phyloP scores from a whole-genome alignment of 1,284 basidiomycete genomes.

The Puccinia sorghi region DNA sequence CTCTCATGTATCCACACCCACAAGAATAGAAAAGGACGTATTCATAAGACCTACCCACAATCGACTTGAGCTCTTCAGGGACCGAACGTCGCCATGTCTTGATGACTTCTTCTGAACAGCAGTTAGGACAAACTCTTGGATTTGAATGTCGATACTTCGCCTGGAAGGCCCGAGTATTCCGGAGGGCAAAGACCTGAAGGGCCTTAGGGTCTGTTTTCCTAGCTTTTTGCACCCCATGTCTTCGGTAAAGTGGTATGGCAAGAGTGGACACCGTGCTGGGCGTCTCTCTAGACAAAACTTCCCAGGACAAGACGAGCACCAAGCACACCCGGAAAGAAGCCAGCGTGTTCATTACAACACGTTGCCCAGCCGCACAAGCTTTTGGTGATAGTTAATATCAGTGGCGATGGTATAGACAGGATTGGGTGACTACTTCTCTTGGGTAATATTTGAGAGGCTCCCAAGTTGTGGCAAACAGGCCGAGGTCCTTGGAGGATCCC shows the following conservation, averaged over 20 bases:
- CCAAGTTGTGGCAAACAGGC: too few species aligned
- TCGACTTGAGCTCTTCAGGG: background rate
- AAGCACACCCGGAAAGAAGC: constrained; percentile 21
- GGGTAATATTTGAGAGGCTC: background rate
- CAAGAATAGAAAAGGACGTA: background rate
- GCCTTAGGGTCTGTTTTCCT: background rate
- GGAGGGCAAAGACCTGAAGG: constrained; percentile 16
- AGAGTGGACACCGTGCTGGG: background rate
- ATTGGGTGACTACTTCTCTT: background rate
- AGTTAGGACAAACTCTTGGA: background rate
- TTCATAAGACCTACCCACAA: background rate
- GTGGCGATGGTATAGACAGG: background rate
- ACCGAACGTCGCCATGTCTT: constrained; percentile 8
- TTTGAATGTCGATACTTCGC: constrained; percentile 14
- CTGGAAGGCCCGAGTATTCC: constrained; percentile 11
- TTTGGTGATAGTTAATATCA: background rate
- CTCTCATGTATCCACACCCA: background rate
- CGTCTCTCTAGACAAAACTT: background rate
- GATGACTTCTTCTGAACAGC: background rate
- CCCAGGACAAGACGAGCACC: constrained; percentile 1
- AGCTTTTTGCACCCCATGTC: constrained; percentile 2
- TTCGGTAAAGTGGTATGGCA: constrained; percentile 25
- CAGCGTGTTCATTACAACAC: background rate
- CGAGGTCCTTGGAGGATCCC: background rate
- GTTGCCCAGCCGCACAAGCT: background rate